A percentile compares a stretch with the other conserved stretches of the same genome.
These are phyloP conservation scores for Papilionanthe hybrid DNA, from an alignment of 116 monocot genomes.

Conservation along the genomic window DNA sequence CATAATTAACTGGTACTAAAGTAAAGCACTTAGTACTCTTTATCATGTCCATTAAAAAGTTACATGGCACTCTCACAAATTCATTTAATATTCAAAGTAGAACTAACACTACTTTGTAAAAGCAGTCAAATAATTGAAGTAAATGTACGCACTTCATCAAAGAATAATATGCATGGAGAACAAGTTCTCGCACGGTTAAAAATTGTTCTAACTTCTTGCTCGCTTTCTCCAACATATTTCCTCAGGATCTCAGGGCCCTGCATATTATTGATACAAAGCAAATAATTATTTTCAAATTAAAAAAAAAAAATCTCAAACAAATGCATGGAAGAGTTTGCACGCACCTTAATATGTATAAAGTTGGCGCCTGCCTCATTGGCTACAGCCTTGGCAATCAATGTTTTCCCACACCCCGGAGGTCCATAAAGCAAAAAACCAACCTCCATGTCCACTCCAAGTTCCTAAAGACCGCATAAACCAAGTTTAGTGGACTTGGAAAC, in stretches of 20 bases:
- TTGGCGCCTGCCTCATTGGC: slow-evolving; percentile 91
- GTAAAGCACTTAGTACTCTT: no score
- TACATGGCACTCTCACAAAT: background rate
- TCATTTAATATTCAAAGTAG: background rate
- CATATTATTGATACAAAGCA: slow-evolving; percentile 3
- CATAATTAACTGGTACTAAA: no score
- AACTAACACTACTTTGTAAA: background rate
- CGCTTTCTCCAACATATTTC: slow-evolving; percentile 99
- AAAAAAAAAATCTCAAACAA: no score
- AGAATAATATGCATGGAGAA: slow-evolving; percentile 96
- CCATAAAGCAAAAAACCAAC: slow-evolving; percentile 93
- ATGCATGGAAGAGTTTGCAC: background rate
- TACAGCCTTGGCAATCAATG: slow-evolving; percentile 97
- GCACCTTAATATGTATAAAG: slow-evolving; percentile 97
- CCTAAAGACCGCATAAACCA: slow-evolving; percentile 26
- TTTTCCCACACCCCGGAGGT: slow-evolving; percentile 98
- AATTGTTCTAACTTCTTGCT: slow-evolving; percentile 73
- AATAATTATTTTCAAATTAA: background rate
- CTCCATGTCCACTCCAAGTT: slow-evolving; percentile 68
- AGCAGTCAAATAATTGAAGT: background rate
- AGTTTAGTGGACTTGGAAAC: background rate
- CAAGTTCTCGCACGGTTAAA: slow-evolving; percentile 85
- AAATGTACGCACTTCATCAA: slow-evolving; percentile 75
- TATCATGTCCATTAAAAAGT: background rate
- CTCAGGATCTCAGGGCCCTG: slow-evolving; percentile 94